phyloP scores from a whole-genome alignment of 371 early-diverging fungal genomes.

The Apophysomyces elegans region DNA sequence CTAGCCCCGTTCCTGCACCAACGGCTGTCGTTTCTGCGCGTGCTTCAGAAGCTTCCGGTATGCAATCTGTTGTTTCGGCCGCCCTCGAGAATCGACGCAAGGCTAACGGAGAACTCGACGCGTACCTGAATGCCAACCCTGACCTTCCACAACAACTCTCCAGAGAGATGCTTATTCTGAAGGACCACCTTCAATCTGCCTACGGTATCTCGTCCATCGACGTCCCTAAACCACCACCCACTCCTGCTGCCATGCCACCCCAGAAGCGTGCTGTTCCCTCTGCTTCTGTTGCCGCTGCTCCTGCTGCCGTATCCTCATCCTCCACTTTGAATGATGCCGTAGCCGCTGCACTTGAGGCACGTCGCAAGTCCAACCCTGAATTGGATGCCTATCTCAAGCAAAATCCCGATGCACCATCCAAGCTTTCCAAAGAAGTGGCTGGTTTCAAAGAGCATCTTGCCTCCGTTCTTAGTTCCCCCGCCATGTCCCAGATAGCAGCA shows the following conservation, averaged over 20 bases:
- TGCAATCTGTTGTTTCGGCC: neutral
- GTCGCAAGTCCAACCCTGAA: constrained; percentile 6
- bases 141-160: neutral
- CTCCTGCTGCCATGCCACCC: too few relatives aligned
- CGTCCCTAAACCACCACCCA: too few relatives aligned
- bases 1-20: neutral
- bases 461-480: neutral
- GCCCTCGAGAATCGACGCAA: constrained; percentile 1
- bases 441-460: constrained; percentile 2
- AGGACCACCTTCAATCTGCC: neutral
- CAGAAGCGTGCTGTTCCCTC: too few relatives aligned
- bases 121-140: neutral
- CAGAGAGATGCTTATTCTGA: constrained; percentile 7
- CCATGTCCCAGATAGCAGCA: neutral
- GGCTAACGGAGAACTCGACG: constrained; percentile 1
- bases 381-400: neutral
- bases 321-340: neutral
- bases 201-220: neutral
- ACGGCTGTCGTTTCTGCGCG: neutral
- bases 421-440: neutral
- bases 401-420: neutral
- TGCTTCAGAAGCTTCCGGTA: neutral
- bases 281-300: too few relatives aligned
- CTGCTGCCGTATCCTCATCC: neutral
- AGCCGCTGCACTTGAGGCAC: neutral